Percentiles rank a stretch among this genome's conserved stretches.
phyloP scores from a whole-genome alignment of 2,329 filamentous ascomycete genomes.

The Chaetomium globosum region DNA sequence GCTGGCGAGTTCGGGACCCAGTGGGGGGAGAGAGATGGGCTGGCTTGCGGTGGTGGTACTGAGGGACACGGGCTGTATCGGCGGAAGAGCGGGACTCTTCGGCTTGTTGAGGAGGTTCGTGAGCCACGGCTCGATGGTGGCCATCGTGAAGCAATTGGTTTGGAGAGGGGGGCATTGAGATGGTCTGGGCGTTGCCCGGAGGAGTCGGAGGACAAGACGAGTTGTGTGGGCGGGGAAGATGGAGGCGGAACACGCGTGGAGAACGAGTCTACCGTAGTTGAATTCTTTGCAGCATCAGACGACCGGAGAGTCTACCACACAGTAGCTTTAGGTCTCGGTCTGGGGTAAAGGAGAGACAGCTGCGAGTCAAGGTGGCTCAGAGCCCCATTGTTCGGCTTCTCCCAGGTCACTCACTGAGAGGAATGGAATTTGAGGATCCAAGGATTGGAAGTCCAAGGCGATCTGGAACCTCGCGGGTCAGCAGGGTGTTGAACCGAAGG shows the following conservation, averaged over 20 bases:
- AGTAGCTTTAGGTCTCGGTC: background rate
- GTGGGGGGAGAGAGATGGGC: conserved; percentile 50
- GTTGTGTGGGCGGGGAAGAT: conserved; percentile 11
- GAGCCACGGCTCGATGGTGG: conserved; percentile 68
- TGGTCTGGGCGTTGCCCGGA: conserved; percentile 27
- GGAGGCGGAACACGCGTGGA: conserved; percentile 13
- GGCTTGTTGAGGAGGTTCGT: conserved; percentile 66
- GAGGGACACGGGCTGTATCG: conserved; percentile 54
- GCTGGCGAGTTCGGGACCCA: conserved; percentile 52
- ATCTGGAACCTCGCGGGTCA: conserved; percentile 12
- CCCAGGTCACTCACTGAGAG: background rate
- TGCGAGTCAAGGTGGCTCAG: conserved; percentile 6
- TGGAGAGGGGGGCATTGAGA: conserved; percentile 46
- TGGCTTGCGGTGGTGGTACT: conserved; percentile 41
- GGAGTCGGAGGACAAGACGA: conserved; percentile 13
- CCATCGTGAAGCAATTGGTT: conserved; percentile 53
- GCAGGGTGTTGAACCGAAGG: conserved; percentile 7
- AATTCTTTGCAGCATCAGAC: background rate
- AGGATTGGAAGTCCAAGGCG: background rate
- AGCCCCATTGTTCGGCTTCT: conserved; percentile 8
- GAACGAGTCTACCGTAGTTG: background rate
- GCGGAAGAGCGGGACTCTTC: conserved; percentile 57
- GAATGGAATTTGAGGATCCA: background rate
- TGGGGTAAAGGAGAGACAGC: background rate
- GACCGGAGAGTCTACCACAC: background rate